Evolutionary conservation across 2,329 filamentous ascomycete genomes (phyloP).

Genomic region (Sporothrix protearum): DNA sequence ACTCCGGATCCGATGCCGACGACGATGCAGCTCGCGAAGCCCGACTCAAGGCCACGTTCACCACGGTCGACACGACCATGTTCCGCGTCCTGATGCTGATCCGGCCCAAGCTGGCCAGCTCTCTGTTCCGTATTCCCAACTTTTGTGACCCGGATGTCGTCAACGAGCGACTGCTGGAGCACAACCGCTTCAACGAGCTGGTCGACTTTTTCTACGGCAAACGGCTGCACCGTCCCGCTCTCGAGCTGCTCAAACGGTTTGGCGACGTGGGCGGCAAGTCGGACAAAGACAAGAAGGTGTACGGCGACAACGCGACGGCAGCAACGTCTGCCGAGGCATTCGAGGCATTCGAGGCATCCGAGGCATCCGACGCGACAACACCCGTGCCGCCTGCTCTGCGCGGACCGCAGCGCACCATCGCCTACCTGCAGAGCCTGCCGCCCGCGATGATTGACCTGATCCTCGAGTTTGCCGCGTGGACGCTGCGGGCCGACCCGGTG

Average conservation of each 20-base stretch:
- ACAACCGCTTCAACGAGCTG: conserved; percentile 82
- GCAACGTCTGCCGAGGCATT: neutral
- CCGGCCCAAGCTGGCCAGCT: conserved; percentile 76
- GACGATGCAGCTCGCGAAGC: conserved; percentile 57
- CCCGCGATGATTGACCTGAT: conserved; percentile 87
- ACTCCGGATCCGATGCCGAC: neutral
- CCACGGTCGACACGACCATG: conserved; percentile 85
- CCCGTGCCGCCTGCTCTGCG: conserved; percentile 52
- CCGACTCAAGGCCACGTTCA: conserved; percentile 71
- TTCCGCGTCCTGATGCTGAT: conserved; percentile 96
- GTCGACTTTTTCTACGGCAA: conserved; percentile 99
- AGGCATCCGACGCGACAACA: conserved; percentile 30
- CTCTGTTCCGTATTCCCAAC: conserved; percentile 91
- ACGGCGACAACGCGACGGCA: neutral
- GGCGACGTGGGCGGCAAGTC: conserved; percentile 53
- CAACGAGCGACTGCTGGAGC: conserved; percentile 85
- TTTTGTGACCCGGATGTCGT: conserved; percentile 96
- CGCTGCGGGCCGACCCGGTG: conserved; percentile 65
- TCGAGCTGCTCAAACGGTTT: conserved; percentile 78
- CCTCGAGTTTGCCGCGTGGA: conserved; percentile 88
- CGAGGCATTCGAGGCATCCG: conserved; percentile 28
- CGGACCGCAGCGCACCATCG: conserved; percentile 78
- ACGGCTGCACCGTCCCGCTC: conserved; percentile 80
- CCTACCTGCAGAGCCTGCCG: conserved; percentile 84
- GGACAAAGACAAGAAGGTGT: conserved; percentile 34